Percentiles rank a stretch among this genome's conserved stretches.
Conservation (phyloP, 2,329 filamentous ascomycete species). For the Cordyceps militaris region DNA sequence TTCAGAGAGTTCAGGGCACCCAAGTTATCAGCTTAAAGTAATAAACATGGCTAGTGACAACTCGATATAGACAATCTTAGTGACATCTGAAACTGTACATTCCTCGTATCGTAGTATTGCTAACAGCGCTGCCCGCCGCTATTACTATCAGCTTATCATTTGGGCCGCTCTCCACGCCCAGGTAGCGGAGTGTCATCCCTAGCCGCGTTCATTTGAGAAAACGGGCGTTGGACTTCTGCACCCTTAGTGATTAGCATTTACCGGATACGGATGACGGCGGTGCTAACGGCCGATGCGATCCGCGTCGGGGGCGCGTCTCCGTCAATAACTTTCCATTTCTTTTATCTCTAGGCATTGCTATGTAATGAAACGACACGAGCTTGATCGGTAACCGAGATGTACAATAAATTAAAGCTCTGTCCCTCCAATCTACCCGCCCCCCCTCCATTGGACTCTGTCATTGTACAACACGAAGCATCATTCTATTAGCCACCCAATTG, state of each 20-base stretch:
- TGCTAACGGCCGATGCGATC: background rate
- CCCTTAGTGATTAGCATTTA: too few species aligned
- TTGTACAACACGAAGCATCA: background rate
- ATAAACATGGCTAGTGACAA: background rate
- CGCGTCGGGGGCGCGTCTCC: background rate
- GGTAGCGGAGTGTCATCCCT: too few species aligned
- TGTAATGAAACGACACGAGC: background rate
- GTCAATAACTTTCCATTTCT: background rate
- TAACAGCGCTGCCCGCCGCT: background rate
- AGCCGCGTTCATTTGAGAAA: too few species aligned
- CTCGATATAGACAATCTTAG: background rate
- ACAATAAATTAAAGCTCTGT: background rate
- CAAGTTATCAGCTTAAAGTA: background rate
- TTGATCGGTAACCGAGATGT: background rate
- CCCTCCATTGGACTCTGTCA: background rate
- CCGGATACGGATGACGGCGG: background rate
- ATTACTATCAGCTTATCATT: background rate
- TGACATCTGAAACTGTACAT: background rate
- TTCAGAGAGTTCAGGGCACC: background rate
- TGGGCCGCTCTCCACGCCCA: too few species aligned
- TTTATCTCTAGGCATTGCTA: background rate
- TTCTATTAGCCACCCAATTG: background rate
- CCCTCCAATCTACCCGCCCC: background rate
- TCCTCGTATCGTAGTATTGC: background rate
- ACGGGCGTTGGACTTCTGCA: too few species aligned